Conservation (phyloP, 2,329 filamentous ascomycete species). For the Claviceps fusiformis region DNA sequence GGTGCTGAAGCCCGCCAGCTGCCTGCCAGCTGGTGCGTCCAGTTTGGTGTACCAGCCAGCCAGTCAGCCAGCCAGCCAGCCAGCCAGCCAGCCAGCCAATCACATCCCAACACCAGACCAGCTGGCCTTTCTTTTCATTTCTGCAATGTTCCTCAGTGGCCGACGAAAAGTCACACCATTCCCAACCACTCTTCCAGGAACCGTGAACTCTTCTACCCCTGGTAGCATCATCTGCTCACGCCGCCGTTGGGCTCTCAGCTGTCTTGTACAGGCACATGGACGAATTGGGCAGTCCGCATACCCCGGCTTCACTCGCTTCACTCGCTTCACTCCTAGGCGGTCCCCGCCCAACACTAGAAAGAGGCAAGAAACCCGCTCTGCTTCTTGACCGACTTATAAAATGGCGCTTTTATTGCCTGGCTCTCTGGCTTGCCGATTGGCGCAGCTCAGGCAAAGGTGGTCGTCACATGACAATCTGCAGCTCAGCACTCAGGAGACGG, state of each 20-base stretch:
- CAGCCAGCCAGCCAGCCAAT: too few relatives aligned
- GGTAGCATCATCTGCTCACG: too few relatives aligned
- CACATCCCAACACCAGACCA: neutral
- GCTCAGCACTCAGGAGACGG: neutral
- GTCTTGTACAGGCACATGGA: neutral
- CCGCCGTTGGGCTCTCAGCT: neutral
- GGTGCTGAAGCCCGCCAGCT: neutral
- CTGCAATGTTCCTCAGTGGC: too few relatives aligned
- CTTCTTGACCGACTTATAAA: neutral
- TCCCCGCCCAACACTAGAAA: neutral
- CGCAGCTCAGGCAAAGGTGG: neutral
- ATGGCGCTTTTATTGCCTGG: neutral
- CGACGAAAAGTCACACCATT: too few relatives aligned
- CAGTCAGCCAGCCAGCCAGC: neutral
- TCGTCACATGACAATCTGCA: neutral
- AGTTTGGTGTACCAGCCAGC: neutral
- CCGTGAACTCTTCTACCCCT: too few relatives aligned
- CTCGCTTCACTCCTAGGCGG: neutral
- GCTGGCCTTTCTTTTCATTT: too few relatives aligned
- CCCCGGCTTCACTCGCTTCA: neutral
- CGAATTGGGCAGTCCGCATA: neutral
- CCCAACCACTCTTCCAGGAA: too few relatives aligned
- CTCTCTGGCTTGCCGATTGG: neutral
- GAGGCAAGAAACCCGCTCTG: neutral
- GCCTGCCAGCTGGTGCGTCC: neutral